These are phyloP conservation scores for sweet orange (Citrus sinensis) DNA, from an alignment of 345 rosid genomes.

Conservation along the genomic window DVS_A1.0 CM039162.1:22135001-22135500, in stretches of 20 bases:
- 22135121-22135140: neutral
- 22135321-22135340: neutral
- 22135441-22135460: neutral
- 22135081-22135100: neutral
- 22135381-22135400: neutral
- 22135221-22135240: neutral
- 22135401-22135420: too few species aligned
- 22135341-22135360: neutral
- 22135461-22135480: neutral
- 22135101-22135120: neutral
- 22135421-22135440: too few species aligned
- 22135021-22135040: neutral
- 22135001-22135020: too few species aligned
- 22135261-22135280: neutral
- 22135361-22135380: neutral
- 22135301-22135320: neutral
- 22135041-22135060: neutral
- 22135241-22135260: neutral
- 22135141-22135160: fast-evolving
- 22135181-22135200: neutral
- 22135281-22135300: neutral
- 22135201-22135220: neutral
- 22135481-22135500: neutral
- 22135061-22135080: neutral
- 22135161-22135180: neutral